phyloP scores from a whole-genome alignment of 306 rosid species.

The Dryas drummondii region DNA sequence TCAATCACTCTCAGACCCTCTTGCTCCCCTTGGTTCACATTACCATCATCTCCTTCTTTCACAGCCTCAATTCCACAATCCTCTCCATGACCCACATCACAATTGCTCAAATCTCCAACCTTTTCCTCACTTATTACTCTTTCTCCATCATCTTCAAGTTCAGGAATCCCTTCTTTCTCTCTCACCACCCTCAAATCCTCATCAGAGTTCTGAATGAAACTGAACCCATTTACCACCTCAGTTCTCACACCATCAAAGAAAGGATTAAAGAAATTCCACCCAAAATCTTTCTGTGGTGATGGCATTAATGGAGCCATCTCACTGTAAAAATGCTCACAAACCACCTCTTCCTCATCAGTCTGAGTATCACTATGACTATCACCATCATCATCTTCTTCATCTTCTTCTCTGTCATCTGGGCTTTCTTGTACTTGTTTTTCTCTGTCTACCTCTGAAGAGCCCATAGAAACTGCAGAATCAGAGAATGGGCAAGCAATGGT shows the following conservation, averaged over 20 bases:
- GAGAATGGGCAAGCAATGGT: conserved; percentile 2
- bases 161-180: conserved; percentile 31
- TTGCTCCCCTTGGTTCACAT: conserved; percentile 24
- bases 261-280: conserved; percentile 32
- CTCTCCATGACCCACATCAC: conserved; percentile 9
- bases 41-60: background rate
- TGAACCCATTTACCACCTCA: conserved; percentile 22
- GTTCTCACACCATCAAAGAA: conserved; percentile 7
- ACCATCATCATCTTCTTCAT: background rate
- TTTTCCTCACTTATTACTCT: conserved; percentile 9
- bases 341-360: conserved; percentile 3
- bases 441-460: background rate
- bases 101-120: conserved; percentile 10
- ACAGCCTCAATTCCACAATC: conserved; percentile 17
- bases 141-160: conserved; percentile 22
- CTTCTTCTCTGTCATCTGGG: conserved; percentile 1
- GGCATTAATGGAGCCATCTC: conserved; percentile 6
- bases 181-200: conserved; percentile 30
- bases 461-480: background rate
- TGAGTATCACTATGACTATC: background rate
- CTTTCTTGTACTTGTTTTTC: background rate
- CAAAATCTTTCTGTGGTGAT: conserved; percentile 13
- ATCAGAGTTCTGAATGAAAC: conserved; percentile 3
- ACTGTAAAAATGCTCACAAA: conserved; percentile 24
- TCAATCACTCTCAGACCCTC: conserved; percentile 49